Base-by-base conservation (phyloP, 768 basidiomycete species). In the Termitomyces sp. region DNA sequence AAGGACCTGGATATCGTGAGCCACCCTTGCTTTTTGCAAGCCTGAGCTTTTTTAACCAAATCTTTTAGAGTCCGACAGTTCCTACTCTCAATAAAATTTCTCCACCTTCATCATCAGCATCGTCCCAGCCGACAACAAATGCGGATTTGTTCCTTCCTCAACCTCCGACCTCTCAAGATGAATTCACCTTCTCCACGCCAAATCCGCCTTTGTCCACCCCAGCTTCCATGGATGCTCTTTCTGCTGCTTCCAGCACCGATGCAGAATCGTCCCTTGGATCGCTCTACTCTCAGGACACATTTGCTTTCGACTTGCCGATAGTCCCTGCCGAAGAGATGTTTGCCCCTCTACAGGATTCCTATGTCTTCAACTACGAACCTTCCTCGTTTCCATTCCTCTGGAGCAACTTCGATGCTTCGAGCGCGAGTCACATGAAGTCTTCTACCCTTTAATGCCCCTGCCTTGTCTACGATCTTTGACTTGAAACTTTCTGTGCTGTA, bases 1-100 rank as follows among this genome's bases (percentile, higher is more conserved):
- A 67, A 58, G 21, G 68, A 68, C 52, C 52, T 66, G 23, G 65
- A 67, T 41, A 66, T 67, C 46, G 75, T 76, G 55, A 60, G 65
- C 55, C n/a, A 38, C 7, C 6, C 15, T 42, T 48, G n/a, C 38
- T 21, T 45, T 53, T 21, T 17, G 26, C 2, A 4, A 44, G 51
- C 35, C 8, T 49, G 10, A 23, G 33, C 21, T 21, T 48, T 23
- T 43, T 49, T 33, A 33, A 57, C 23, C 38, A 41, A 17, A 17
- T 23, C 26, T 55, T 53, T 19, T 57, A 76, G 73, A 62, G 66
- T 11, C 66, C 70, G 1, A 65, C 64, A 45, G 57, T 57, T 33
- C 46, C 63, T 26, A 65, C 54, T 45, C 65, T 72, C 37, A 3
- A 28, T 50, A 28, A 11, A 50, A 50, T 11, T 11, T n/a, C 50